Conservation (phyloP, 805 yeast species). For the Brettanomyces sp. region DNA sequence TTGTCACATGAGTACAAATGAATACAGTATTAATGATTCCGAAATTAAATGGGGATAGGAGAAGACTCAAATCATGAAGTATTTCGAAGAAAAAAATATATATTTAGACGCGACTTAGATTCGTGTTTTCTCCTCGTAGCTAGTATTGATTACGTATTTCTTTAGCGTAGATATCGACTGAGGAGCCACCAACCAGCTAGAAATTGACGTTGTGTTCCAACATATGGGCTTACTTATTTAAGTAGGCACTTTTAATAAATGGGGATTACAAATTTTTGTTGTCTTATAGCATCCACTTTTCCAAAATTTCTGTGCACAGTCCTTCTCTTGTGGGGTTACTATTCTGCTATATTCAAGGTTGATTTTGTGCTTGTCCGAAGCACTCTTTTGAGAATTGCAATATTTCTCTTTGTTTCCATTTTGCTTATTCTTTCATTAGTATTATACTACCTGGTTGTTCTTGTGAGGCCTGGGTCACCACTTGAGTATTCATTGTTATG, state of each 20-base stretch:
- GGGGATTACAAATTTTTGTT: slow-evolving; percentile 19
- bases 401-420: slow-evolving; percentile 18
- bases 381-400: slow-evolving; percentile 9
- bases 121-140: too few relatives aligned
- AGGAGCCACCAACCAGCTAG: too few relatives aligned
- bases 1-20: too few relatives aligned
- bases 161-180: too few relatives aligned
- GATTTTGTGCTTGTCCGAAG: slow-evolving; percentile 13
- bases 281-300: slow-evolving; percentile 30
- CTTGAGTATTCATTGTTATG: slow-evolving; percentile 39
- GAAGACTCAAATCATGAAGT: too few relatives aligned
- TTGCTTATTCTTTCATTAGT: slow-evolving; percentile 32
- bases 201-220: too few relatives aligned
- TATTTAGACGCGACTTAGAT: too few relatives aligned
- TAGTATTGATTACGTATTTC: too few relatives aligned
- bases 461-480: slow-evolving; percentile 59
- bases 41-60: too few relatives aligned
- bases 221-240: too few relatives aligned
- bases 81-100: too few relatives aligned
- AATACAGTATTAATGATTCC: too few relatives aligned
- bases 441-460: slow-evolving; percentile 45
- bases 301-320: slow-evolving; percentile 39
- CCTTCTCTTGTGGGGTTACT: slow-evolving; percentile 40
- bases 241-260: not conserved
- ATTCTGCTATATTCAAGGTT: slow-evolving; percentile 26